phyloP scores from a whole-genome alignment of 1,284 basidiomycete species.

The Leccinum angustisporum region DNA sequence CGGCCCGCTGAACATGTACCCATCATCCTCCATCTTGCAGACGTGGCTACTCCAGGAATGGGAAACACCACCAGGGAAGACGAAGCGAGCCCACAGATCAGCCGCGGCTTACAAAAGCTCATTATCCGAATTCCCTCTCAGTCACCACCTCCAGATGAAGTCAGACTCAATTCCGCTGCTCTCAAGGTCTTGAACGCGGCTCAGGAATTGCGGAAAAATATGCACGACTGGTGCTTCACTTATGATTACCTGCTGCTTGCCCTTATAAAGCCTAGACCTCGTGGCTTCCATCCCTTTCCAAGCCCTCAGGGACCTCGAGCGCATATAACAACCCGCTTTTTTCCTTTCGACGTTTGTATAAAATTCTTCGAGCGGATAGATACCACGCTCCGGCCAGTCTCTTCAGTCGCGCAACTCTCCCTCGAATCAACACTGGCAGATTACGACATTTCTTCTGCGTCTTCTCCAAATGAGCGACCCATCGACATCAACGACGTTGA shows the following conservation, averaged over 20 bases:
- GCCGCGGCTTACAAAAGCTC: no score
- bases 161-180: no score
- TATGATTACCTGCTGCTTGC: no score
- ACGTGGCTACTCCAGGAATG: conserved; percentile 77
- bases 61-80: conserved; percentile 78
- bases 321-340: background rate
- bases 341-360: background rate
- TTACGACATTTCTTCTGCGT: background rate
- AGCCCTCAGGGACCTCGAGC: background rate
- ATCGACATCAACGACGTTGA: background rate
- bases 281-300: background rate
- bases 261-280: background rate
- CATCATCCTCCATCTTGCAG: conserved; percentile 85
- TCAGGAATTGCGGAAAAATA: no score
- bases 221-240: no score
- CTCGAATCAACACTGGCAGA: background rate
- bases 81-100: conserved; percentile 55
- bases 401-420: background rate
- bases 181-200: no score
- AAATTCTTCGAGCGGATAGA: background rate
- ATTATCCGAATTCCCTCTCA: no score
- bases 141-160: no score
- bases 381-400: background rate
- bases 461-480: background rate
- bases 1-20: conserved; percentile 9